Base-by-base conservation (phyloP, 495 filamentous ascomycete species). In the Tuber calosporum region DNA sequence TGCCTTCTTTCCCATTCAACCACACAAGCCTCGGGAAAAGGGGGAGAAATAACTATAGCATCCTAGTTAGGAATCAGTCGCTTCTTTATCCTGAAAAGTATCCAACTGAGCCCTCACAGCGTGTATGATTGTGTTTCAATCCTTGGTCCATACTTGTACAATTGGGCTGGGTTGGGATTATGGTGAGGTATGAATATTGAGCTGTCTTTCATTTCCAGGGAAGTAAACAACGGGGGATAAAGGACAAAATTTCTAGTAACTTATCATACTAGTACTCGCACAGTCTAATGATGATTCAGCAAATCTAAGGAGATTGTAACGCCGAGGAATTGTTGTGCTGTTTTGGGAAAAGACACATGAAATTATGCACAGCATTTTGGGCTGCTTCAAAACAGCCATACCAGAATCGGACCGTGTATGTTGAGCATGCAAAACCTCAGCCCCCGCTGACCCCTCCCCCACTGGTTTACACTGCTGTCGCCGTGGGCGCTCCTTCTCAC, bases 271-370 rank as follows among this genome's bases (percentile, higher is more conserved):
- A n/a, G n/a, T n/a, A n/a, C n/a, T n/a, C n/a, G n/a, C n/a, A n/a
- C n/a, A n/a, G n/a, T n/a, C n/a, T n/a, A n/a, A n/a, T n/a, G 53
- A 62, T 62, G 53, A 62, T 26, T 62, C 53, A 62, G 53, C 53
- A 13, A 15, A 34, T 15, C 53, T 17, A 30, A 62, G 53, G 9
- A 15, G 48, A 17, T 19, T 9, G 11, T 26, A 9, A 7, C 11
- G 45, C 8, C 19, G 42, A 4, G 42, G 42, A 17, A 4, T 45
- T 45, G 43, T 8, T 39, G 39, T 6, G 13, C 17, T 42, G 41
- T 17, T 42, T 17, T 42, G 41, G 41, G 41, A 42, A 42, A 41
- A 41, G 40, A 41, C 15, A 42, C 41, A 42, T 13, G 5, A 17
- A 42, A 9, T 17, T 13, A 42, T 42, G 41, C 22, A 53, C 9